These are phyloP conservation scores for Melastoma candidum DNA, from an alignment of 441 rosid species.

Conservation along the genomic window DNA sequence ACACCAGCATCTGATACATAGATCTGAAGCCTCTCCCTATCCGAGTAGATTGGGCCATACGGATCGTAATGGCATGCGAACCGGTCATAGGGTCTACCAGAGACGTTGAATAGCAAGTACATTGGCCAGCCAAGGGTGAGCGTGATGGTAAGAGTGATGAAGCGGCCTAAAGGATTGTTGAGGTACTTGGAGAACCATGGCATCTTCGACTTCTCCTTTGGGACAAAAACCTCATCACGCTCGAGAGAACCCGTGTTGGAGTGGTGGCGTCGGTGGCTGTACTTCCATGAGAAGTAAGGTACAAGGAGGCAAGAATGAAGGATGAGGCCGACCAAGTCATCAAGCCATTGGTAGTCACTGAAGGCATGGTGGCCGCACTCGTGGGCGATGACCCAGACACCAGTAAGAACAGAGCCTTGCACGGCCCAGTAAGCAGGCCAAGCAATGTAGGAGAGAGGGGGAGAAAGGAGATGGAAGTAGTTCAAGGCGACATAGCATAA, in stretches of 20 bases:
- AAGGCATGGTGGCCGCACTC: too few species aligned
- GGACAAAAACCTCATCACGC: constrained; percentile 84
- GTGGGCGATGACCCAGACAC: constrained; percentile 51
- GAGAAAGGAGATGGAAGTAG: constrained; percentile 60
- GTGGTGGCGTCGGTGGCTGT: constrained; percentile 94
- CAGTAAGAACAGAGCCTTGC: constrained; percentile 83
- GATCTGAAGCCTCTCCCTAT: constrained; percentile 66
- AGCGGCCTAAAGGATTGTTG: constrained; percentile 76
- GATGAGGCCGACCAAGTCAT: constrained; percentile 73
- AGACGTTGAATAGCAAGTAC: constrained; percentile 69
- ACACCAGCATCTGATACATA: constrained; percentile 67
- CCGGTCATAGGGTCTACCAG: constrained; percentile 69
- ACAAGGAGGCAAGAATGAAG: constrained; percentile 77
- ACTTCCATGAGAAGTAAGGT: constrained; percentile 95
- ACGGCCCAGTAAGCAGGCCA: constrained; percentile 76
- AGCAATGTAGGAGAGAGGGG: constrained; percentile 51
- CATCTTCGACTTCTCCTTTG: constrained; percentile 43
- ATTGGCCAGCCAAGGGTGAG: constrained; percentile 90
- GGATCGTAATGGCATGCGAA: constrained; percentile 84
- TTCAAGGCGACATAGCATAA: constrained; percentile 57
- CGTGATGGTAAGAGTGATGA: constrained; percentile 35
- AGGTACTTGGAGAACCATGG: constrained; percentile 68
- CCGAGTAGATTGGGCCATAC: constrained; percentile 67
- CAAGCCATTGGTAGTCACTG: constrained; percentile 67
- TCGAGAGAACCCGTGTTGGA: constrained; percentile 25